These are phyloP conservation scores for Wallacemonas rigidus DNA, from an alignment of 208 protist species.

Conservation along the genomic window DNA sequence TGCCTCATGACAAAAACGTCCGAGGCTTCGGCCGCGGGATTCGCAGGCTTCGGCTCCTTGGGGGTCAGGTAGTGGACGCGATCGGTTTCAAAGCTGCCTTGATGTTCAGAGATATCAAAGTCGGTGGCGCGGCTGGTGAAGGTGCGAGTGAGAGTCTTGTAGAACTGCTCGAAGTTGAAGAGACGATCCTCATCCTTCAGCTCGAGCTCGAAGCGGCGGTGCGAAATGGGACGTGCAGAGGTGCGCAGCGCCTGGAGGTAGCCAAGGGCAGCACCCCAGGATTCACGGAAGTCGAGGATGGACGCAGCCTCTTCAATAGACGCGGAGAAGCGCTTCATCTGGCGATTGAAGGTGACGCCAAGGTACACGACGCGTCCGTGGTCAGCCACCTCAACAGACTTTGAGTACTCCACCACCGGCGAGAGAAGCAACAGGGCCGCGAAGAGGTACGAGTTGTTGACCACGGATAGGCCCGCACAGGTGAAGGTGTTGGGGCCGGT, in stretches of 20 bases:
- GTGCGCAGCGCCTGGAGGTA: slow-evolving; percentile 80
- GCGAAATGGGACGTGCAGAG: slow-evolving; percentile 56
- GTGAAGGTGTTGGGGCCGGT: slow-evolving; percentile 54
- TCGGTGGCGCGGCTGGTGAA: slow-evolving; percentile 73
- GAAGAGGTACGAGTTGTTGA: slow-evolving; percentile 81
- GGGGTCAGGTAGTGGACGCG: slow-evolving; percentile 60
- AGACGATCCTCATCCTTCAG: slow-evolving; percentile 74
- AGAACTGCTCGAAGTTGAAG: slow-evolving; percentile 69
- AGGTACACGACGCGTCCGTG: slow-evolving; percentile 75
- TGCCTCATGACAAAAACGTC: slow-evolving; percentile 66
- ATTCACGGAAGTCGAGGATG: slow-evolving; percentile 87
- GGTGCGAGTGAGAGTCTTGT: slow-evolving; percentile 57
- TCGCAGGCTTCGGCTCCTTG: slow-evolving; percentile 38
- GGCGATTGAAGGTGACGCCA: slow-evolving; percentile 81
- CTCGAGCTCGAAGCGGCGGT: slow-evolving; percentile 59
- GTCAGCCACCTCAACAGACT: slow-evolving; percentile 48
- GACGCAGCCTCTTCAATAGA: slow-evolving; percentile 64
- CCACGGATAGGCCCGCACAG: slow-evolving; percentile 53
- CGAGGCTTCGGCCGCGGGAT: slow-evolving; percentile 43
- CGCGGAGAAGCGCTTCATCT: slow-evolving; percentile 86
- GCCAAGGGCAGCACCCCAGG: slow-evolving; percentile 60
- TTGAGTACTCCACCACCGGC: slow-evolving; percentile 84
- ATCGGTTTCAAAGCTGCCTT: slow-evolving; percentile 78
- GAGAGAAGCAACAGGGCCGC: slow-evolving; percentile 77
- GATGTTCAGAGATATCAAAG: slow-evolving; percentile 77